These are phyloP conservation scores for Annulohypoxylon moriforme DNA, from an alignment of 495 filamentous ascomycete genomes.

Conservation along the genomic window DNA sequence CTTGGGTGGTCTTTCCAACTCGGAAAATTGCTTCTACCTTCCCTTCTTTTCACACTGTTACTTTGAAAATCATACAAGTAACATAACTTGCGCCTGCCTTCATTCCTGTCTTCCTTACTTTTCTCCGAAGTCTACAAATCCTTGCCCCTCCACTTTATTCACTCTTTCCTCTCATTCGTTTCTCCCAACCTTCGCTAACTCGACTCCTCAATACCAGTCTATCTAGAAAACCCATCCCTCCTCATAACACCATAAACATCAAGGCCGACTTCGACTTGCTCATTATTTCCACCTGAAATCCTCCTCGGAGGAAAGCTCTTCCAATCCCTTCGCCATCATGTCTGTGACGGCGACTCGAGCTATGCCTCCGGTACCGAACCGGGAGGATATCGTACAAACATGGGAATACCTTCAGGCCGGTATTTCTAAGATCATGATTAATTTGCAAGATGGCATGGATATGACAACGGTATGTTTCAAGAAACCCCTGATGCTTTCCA, in stretches of 20 bases:
- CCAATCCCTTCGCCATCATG: constrained; percentile 25
- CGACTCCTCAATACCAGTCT: constrained; percentile 3
- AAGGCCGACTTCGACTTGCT: not conserved
- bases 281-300: not conserved
- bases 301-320: constrained; percentile 32
- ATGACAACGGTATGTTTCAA: constrained; percentile 77
- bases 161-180: not conserved
- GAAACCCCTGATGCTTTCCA: not conserved
- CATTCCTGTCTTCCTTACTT: not conserved
- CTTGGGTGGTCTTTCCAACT: not conserved
- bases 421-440: constrained; percentile 91
- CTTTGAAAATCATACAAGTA: not conserved
- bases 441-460: constrained; percentile 90
- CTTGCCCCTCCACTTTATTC: not conserved
- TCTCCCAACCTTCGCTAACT: constrained; percentile 11
- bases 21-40: not conserved
- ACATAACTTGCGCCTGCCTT: not conserved
- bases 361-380: constrained; percentile 69
- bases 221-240: constrained; percentile 3
- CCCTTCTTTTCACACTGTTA: not conserved
- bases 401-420: constrained; percentile 91
- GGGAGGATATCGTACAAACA: constrained; percentile 86
- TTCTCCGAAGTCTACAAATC: not conserved
- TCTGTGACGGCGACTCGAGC: constrained; percentile 32
- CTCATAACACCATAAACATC: not conserved